Evolutionary conservation across 352 stramenopile species (phyloP).

Genomic region (Thraustotheca clavata): DNA sequence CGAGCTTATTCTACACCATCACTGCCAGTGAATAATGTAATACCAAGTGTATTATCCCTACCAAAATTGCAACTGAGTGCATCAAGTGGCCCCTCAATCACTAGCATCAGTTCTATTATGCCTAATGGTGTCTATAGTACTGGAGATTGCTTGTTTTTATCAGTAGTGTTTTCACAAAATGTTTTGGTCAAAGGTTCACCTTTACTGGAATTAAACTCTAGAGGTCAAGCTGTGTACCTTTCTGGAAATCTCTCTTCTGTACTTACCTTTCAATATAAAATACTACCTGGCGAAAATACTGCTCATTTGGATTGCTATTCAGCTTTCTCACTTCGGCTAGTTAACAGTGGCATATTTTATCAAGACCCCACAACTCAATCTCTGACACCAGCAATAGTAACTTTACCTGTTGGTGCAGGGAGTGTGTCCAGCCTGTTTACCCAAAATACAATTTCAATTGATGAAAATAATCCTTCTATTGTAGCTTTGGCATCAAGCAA

Average conservation of each 20-base stretch:
- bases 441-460: constrained; percentile 30
- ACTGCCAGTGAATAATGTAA: constrained; percentile 25
- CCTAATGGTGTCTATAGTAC: constrained; percentile 43
- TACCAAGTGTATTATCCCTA: constrained; percentile 26
- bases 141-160: constrained; percentile 51
- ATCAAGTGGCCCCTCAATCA: constrained; percentile 30
- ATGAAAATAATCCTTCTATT: constrained; percentile 33
- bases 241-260: constrained; percentile 35
- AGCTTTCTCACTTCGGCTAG: constrained; percentile 29
- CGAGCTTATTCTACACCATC: constrained; percentile 32
- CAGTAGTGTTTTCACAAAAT: constrained; percentile 37
- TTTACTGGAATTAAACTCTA: constrained; percentile 59
- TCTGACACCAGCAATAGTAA: neutral
- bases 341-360: constrained; percentile 14
- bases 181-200: constrained; percentile 46
- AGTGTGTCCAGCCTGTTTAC: constrained; percentile 28
- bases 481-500: constrained; percentile 39
- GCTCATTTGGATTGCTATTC: constrained; percentile 49
- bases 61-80: constrained; percentile 30
- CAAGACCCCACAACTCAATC: constrained; percentile 9
- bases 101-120: constrained; percentile 35
- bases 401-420: constrained; percentile 27
- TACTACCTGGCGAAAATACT: constrained; percentile 35
- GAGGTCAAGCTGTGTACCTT: constrained; percentile 40
- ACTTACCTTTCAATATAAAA: constrained; percentile 60